Conservation (phyloP, 139 green algal species). For the Asterochloris sp. region DNA sequence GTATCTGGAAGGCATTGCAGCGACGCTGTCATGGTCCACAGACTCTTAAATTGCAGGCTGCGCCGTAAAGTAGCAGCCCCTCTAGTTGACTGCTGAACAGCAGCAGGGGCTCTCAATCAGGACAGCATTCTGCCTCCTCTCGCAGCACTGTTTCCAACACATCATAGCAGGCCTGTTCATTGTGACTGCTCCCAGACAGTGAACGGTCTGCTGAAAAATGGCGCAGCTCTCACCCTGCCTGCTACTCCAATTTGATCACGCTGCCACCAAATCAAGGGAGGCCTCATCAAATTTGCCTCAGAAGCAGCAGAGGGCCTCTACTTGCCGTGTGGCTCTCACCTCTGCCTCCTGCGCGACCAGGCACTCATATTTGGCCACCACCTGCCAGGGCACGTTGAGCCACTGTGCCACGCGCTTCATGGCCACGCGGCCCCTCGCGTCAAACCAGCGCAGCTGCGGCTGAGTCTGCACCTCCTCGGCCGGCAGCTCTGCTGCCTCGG, state of each 20-base stretch:
- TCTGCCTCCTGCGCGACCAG: slow-evolving; percentile 14
- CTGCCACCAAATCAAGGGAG: background rate
- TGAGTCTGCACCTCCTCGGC: background rate
- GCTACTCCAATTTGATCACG: background rate
- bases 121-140: too few relatives aligned
- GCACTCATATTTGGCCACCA: slow-evolving; percentile 34
- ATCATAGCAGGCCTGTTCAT: background rate
- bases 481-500: background rate
- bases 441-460: slow-evolving; percentile 56
- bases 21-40: too few relatives aligned
- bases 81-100: too few relatives aligned
- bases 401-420: slow-evolving; percentile 66
- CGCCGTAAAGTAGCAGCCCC: too few relatives aligned
- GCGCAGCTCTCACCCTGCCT: background rate
- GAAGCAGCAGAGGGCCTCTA: background rate
- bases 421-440: slow-evolving; percentile 61
- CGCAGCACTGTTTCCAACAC: background rate
- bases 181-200: too few relatives aligned
- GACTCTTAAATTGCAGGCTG: too few relatives aligned
- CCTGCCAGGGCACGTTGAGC: slow-evolving; percentile 61
- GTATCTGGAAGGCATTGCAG: too few relatives aligned
- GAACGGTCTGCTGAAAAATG: too few relatives aligned
- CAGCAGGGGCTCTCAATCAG: too few relatives aligned
- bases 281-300: background rate
- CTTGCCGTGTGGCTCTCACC: background rate